A percentile compares a stretch with the other conserved stretches of the same genome.
Evolutionary conservation across 169 alveolate genomes (phyloP).

Genomic region (Eimeria falciformis): DNA sequence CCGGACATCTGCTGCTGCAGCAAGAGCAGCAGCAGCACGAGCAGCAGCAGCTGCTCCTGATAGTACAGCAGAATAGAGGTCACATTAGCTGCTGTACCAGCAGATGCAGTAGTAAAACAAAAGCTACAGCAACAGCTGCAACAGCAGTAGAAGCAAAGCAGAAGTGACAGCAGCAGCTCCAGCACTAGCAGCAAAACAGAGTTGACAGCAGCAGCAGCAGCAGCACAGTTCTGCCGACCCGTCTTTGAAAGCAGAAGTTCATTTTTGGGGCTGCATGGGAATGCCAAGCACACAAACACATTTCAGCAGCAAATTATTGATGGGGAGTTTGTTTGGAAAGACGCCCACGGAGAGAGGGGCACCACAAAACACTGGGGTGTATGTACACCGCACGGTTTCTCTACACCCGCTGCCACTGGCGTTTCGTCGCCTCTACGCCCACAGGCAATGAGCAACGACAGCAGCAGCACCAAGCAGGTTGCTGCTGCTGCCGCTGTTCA

Average conservation of each 20-base stretch:
- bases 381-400: too few relatives aligned
- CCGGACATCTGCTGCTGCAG: not conserved
- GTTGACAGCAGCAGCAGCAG: not conserved
- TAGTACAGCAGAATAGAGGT: not conserved
- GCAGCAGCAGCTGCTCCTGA: constrained; percentile 4
- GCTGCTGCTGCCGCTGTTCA: too few relatives aligned
- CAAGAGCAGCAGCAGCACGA: not conserved
- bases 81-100: not conserved
- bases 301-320: too few relatives aligned
- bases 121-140: not conserved
- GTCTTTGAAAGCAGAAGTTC: not conserved
- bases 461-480: too few relatives aligned
- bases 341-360: too few relatives aligned
- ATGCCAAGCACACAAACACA: too few relatives aligned
- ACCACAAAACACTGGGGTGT: too few relatives aligned
- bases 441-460: too few relatives aligned
- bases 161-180: not conserved
- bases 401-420: too few relatives aligned
- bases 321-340: too few relatives aligned
- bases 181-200: not conserved
- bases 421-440: too few relatives aligned
- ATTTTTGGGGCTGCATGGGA: not conserved
- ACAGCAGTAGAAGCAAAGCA: not conserved
- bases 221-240: not conserved
- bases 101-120: not conserved